Evolutionary conservation across 1,284 basidiomycete genomes (phyloP).

Genomic region (Inonotus obliquus): DNA sequence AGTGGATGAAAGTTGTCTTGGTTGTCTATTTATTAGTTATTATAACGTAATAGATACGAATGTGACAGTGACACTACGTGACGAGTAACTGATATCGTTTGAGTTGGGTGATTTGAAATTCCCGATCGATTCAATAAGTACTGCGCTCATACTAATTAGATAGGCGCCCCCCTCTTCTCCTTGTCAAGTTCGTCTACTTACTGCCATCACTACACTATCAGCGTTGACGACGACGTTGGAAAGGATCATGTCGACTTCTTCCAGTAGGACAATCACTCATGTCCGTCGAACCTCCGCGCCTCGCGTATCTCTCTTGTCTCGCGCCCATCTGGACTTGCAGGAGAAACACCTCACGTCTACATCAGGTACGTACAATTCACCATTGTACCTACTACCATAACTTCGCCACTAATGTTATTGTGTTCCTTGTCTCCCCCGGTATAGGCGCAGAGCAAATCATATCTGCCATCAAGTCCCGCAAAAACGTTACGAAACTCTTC

Average conservation of each 20-base stretch:
- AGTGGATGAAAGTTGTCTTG: background rate
- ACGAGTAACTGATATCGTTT: no score
- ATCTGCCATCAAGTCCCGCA: constrained; percentile 37
- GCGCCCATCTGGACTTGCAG: constrained; percentile 17
- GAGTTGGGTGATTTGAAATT: no score
- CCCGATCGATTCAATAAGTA: no score
- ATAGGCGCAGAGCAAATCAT: constrained; percentile 49
- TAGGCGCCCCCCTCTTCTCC: no score
- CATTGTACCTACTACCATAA: background rate
- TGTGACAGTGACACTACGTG: no score
- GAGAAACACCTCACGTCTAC: constrained; percentile 15
- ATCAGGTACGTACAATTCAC: constrained; percentile 2
- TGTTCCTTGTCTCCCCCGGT: no score
- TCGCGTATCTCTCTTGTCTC: constrained; percentile 7
- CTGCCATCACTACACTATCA: no score
- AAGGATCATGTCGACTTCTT: background rate
- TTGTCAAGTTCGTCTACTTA: no score
- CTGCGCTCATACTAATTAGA: no score
- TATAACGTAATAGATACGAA: background rate
- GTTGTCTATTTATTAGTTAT: background rate
- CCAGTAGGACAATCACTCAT: background rate
- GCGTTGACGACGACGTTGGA: no score
- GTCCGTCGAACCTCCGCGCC: constrained; percentile 19
- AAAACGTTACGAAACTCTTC: constrained; percentile 44
- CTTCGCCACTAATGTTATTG: no score